Base-by-base conservation (phyloP, 2,329 filamentous ascomycete genomes). In the Ophiostoma perfectum region DNA sequence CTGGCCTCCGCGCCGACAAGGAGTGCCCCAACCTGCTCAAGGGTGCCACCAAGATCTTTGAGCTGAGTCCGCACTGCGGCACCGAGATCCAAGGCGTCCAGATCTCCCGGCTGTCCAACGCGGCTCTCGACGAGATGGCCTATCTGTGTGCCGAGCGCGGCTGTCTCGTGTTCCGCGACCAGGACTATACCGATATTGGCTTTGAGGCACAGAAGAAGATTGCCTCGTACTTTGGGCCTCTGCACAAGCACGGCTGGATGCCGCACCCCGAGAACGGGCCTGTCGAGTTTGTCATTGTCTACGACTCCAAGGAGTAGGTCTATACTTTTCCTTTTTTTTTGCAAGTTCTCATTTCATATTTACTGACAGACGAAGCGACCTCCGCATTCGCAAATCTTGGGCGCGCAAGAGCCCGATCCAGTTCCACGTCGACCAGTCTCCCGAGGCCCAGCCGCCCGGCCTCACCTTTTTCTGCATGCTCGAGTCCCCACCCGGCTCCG, bases 401-500 rank as follows among this genome's bases (percentile, higher is more conserved):
- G 58, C 72, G 2, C 44, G 73, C 14, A 73, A 71, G 67, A 73
- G 71, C 52, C 73, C 73, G 1, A 72, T 74, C 14, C 73, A 74
- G 64, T 73, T 73, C 67, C 73, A 74, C 62, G 72, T 73, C 16
- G 73, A 74, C 67, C 72, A 73, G 69, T 74, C 72, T 1, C 72
- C 72, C 76, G 93, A 97, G 80, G 81, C 86, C 72, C 93, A 97
- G 79, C 92, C 93, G 0, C 93, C 93, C 0, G 92, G 92, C 36
- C 96, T 92, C 0, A 96, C 93, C 0, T 96, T 97, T 78, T 79
- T 97, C 49, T 96, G 96, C 75, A 83, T 93, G 67, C 84, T 97
- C n/a, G 93, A 97, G 75, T 89, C 86, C 47, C 93, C 93, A 5
- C 71, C 64, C 0, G 83, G 86, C 44, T 88, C 87, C 0, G 93